These are phyloP conservation scores for Coemansia sp. DNA, from an alignment of 192 early-diverging fungal genomes.

Conservation along the genomic window DNA sequence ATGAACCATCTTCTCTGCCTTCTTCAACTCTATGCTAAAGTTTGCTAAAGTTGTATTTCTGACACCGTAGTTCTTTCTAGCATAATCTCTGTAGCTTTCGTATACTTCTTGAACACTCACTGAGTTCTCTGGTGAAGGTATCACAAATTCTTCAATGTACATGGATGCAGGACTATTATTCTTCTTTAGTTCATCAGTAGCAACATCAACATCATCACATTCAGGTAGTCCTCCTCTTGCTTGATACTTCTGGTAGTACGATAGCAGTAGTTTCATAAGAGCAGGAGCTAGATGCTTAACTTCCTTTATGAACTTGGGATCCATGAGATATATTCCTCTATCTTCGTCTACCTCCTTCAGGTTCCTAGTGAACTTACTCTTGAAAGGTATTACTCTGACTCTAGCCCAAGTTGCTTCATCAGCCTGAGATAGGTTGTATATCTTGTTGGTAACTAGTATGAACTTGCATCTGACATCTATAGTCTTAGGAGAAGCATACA, in stretches of 20 bases:
- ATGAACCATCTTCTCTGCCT: neutral
- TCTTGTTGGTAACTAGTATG: constrained; percentile 23
- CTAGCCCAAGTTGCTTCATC: constrained; percentile 23
- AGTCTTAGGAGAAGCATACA: constrained; percentile 10
- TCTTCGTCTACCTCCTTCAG: neutral
- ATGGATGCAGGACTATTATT: constrained; percentile 9
- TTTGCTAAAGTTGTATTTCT: constrained; percentile 12
- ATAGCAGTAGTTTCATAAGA: constrained; percentile 14
- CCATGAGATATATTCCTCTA: neutral
- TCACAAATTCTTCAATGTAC: constrained; percentile 13
- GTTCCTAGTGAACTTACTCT: constrained; percentile 10
- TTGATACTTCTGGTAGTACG: constrained; percentile 13
- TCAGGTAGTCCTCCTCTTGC: constrained; percentile 9
- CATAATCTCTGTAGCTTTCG: constrained; percentile 7
- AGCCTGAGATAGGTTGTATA: constrained; percentile 16
- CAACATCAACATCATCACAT: constrained; percentile 4
- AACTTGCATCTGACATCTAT: constrained; percentile 24
- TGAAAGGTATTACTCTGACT: constrained; percentile 21
- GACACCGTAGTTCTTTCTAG: constrained; percentile 12
- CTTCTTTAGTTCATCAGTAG: constrained; percentile 10
- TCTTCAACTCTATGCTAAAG: neutral
- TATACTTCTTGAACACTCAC: constrained; percentile 14
- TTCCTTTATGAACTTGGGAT: neutral
- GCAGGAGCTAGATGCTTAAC: neutral
- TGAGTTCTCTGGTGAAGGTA: neutral